Evolutionary conservation across 2,329 filamentous ascomycete genomes (phyloP).

Genomic region (Thelonectria discophora): DNA sequence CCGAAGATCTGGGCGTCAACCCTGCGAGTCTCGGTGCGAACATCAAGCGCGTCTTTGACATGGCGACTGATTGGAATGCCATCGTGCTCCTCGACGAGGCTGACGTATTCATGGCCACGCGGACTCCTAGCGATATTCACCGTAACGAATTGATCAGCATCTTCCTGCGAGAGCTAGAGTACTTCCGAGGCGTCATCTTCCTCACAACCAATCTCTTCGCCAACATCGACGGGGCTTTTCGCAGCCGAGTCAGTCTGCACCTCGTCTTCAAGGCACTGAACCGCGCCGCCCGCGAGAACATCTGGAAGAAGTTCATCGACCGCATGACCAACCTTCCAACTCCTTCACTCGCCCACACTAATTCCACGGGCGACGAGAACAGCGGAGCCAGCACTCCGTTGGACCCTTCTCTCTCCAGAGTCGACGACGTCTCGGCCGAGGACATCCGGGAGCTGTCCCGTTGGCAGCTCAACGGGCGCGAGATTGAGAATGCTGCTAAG

Average conservation of each 20-base stretch:
- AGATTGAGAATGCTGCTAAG: conserved; percentile 59
- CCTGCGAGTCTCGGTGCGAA: conserved; percentile 56
- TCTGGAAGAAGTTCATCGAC: conserved; percentile 59
- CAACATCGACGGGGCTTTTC: conserved; percentile 56
- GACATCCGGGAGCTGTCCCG: conserved; percentile 51
- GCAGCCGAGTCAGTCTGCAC: conserved; percentile 57
- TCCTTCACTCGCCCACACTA: no score
- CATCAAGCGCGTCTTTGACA: conserved; percentile 56
- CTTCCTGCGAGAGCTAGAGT: conserved; percentile 57
- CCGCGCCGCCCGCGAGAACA: conserved; percentile 48
- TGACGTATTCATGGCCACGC: conserved; percentile 61
- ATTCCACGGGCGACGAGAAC: no score
- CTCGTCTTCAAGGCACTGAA: conserved; percentile 54
- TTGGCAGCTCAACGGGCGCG: conserved; percentile 55
- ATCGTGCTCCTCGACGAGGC: conserved; percentile 63
- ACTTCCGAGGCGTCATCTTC: conserved; percentile 56
- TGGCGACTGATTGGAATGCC: conserved; percentile 60
- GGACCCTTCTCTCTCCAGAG: background rate
- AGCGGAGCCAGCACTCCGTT: no score
- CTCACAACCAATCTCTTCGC: conserved; percentile 55
- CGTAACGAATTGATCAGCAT: conserved; percentile 60
- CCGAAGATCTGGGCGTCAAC: conserved; percentile 58
- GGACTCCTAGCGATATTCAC: conserved; percentile 55
- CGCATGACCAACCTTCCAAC: conserved; percentile 39
- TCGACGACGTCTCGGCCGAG: conserved; percentile 17